Evolutionary conservation across 805 yeast genomes (phyloP).

Genomic region (Ogataea paraovalis): DNA sequence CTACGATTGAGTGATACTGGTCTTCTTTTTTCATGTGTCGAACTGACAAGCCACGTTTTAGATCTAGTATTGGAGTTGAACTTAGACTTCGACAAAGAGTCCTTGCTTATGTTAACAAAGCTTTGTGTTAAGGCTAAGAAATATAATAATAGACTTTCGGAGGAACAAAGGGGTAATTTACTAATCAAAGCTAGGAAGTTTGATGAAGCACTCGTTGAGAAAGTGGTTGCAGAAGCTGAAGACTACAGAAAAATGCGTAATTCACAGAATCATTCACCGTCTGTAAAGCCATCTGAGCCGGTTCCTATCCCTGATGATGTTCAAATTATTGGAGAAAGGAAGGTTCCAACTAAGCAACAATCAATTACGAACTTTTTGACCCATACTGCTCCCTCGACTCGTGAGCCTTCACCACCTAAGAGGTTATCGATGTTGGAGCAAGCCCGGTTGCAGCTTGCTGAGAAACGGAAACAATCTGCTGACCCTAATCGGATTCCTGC

Average conservation of each 20-base stretch:
- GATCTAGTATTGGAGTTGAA: constrained; percentile 57
- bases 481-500: constrained; percentile 36
- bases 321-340: background rate
- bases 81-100: constrained; percentile 49
- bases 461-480: constrained; percentile 18
- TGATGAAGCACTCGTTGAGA: constrained; percentile 51
- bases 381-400: constrained; percentile 2
- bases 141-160: constrained; percentile 65
- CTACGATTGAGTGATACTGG: constrained; percentile 77
- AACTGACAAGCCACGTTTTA: constrained; percentile 60
- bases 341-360: constrained; percentile 9
- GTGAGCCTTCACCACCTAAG: constrained; percentile 15
- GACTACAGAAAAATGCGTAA: constrained; percentile 21
- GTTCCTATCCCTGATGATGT: background rate
- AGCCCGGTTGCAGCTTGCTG: constrained; percentile 25
- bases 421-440: constrained; percentile 25
- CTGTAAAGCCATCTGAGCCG: background rate
- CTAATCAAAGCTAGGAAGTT: constrained; percentile 56
- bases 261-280: background rate
- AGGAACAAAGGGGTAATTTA: constrained; percentile 61
- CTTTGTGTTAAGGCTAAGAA: constrained; percentile 64
- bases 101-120: constrained; percentile 51
- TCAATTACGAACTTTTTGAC: constrained; percentile 11
- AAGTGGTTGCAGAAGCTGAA: constrained; percentile 42
- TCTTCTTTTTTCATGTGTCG: constrained; percentile 67